These are phyloP conservation scores for Fusarium sp. DNA, from an alignment of 2,329 filamentous ascomycete species.

Conservation along the genomic window DNA sequence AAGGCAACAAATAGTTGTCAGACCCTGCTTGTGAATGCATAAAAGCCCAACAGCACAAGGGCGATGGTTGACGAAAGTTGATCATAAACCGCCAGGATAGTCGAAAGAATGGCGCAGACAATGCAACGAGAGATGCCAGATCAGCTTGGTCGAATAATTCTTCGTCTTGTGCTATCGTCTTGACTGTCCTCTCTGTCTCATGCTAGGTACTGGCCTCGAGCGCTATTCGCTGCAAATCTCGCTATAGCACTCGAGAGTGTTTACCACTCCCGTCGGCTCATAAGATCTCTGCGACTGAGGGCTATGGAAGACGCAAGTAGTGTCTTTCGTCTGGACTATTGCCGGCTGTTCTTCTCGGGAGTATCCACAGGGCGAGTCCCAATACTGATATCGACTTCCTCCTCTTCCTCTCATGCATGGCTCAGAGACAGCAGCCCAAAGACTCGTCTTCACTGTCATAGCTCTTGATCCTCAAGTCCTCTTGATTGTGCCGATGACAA, in stretches of 20 bases:
- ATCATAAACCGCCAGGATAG: constrained; percentile 41
- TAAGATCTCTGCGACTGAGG: constrained; percentile 63
- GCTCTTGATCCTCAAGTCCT: constrained; percentile 46
- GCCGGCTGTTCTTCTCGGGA: constrained; percentile 51
- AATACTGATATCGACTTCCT: constrained; percentile 48
- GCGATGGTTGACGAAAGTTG: constrained; percentile 43
- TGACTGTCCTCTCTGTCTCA: constrained; percentile 63
- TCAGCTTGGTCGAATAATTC: constrained; percentile 63
- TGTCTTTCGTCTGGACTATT: constrained; percentile 54
- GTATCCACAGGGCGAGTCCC: constrained; percentile 51
- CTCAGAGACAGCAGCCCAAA: constrained; percentile 36
- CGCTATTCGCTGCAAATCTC: constrained; percentile 72
- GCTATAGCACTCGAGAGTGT: constrained; percentile 66
- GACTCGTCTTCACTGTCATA: constrained; percentile 43
- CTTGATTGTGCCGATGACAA: constrained; percentile 41
- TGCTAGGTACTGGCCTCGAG: constrained; percentile 77
- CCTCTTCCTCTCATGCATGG: constrained; percentile 47
- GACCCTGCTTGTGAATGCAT: constrained; percentile 31
- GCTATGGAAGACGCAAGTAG: constrained; percentile 61
- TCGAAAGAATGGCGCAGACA: constrained; percentile 58
- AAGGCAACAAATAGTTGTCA: constrained; percentile 23
- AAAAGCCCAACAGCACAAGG: constrained; percentile 22
- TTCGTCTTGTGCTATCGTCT: constrained; percentile 80
- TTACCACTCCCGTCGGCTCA: constrained; percentile 57
- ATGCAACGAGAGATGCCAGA: constrained; percentile 59